These are phyloP conservation scores for Sutorius eximius DNA, from an alignment of 1,284 basidiomycete species.

Conservation along the genomic window DNA sequence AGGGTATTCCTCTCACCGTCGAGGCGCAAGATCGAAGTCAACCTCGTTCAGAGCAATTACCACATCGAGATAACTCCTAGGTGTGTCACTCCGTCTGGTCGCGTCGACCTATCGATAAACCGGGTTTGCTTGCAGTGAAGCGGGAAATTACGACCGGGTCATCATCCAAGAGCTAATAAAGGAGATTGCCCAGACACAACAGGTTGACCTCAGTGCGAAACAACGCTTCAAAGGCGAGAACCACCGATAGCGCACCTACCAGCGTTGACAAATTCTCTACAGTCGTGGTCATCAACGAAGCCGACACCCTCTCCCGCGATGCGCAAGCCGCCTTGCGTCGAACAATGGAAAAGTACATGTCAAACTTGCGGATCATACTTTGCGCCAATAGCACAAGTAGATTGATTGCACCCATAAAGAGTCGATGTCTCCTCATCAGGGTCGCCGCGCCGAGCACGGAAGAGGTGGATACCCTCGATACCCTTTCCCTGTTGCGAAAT, in stretches of 20 bases:
- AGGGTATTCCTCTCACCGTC: slow-evolving; percentile 94
- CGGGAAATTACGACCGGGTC: slow-evolving; percentile 92
- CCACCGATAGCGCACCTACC: slow-evolving; percentile 1
- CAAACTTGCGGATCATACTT: slow-evolving; percentile 94
- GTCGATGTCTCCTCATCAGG: slow-evolving; percentile 90
- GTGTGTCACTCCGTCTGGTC: slow-evolving; percentile 41
- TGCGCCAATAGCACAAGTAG: slow-evolving; percentile 97
- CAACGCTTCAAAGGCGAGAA: slow-evolving; percentile 90
- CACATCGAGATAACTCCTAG: slow-evolving; percentile 98
- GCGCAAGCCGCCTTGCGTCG: slow-evolving; percentile 95
- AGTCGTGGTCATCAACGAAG: slow-evolving; percentile 99
- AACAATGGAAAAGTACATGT: slow-evolving; percentile 99
- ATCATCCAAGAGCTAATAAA: slow-evolving; percentile 98
- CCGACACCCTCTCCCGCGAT: slow-evolving; percentile 91
- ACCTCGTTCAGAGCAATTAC: slow-evolving; percentile 96
- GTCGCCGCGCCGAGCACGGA: slow-evolving; percentile 84
- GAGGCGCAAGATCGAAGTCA: slow-evolving; percentile 93
- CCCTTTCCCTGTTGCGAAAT: neutral
- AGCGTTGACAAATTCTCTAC: slow-evolving; percentile 8
- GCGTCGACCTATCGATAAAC: neutral
- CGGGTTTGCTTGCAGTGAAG: slow-evolving; percentile 63
- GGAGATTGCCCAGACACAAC: slow-evolving; percentile 98
- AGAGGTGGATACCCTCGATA: slow-evolving; percentile 53
- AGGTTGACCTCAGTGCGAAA: slow-evolving; percentile 93
- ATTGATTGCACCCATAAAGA: slow-evolving; percentile 96